Evolutionary conservation across 768 basidiomycete species (phyloP).

Genomic region (Mycena epipterygia): DNA sequence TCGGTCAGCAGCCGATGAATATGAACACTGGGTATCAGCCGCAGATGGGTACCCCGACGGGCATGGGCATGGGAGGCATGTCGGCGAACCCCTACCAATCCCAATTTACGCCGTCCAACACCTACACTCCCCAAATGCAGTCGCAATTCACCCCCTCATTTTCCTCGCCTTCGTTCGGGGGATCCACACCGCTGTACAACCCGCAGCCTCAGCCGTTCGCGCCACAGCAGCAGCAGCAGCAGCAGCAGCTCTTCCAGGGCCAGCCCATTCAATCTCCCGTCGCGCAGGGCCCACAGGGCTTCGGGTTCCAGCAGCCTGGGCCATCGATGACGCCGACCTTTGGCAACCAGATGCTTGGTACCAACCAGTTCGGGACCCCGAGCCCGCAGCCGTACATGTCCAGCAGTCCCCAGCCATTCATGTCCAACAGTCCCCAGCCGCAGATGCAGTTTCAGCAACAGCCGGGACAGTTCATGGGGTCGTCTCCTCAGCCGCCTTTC

Average conservation of each 20-base stretch:
- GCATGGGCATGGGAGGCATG: constrained; percentile 32
- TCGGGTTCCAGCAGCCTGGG: constrained; percentile 27
- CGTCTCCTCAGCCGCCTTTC: constrained; percentile 29
- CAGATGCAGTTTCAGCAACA: constrained; percentile 38
- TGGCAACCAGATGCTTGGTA: constrained; percentile 30
- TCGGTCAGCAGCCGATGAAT: constrained; percentile 48
- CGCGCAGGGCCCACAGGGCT: constrained; percentile 13
- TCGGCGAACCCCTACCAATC: constrained; percentile 22
- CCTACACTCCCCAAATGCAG: constrained; percentile 21
- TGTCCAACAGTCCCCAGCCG: constrained; percentile 30
- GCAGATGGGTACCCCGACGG: constrained; percentile 40
- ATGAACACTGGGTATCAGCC: constrained; percentile 48
- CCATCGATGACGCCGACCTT: constrained; percentile 23
- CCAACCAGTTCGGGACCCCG: constrained; percentile 38
- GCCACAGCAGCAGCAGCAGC: constrained; percentile 36
- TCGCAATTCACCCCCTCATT: constrained; percentile 26
- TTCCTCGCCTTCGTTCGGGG: constrained; percentile 16
- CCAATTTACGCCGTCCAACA: constrained; percentile 14
- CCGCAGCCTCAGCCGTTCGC: constrained; percentile 48
- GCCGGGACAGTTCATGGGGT: constrained; percentile 40
- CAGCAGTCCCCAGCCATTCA: constrained; percentile 47
- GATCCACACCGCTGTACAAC: constrained; percentile 28
- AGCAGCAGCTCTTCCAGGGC: constrained; percentile 37
- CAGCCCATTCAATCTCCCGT: constrained; percentile 8
- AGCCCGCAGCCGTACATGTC: constrained; percentile 47